Evolutionary conservation across 2,329 filamentous ascomycete species (phyloP).

Genomic region (Alternaria triticina): DNA sequence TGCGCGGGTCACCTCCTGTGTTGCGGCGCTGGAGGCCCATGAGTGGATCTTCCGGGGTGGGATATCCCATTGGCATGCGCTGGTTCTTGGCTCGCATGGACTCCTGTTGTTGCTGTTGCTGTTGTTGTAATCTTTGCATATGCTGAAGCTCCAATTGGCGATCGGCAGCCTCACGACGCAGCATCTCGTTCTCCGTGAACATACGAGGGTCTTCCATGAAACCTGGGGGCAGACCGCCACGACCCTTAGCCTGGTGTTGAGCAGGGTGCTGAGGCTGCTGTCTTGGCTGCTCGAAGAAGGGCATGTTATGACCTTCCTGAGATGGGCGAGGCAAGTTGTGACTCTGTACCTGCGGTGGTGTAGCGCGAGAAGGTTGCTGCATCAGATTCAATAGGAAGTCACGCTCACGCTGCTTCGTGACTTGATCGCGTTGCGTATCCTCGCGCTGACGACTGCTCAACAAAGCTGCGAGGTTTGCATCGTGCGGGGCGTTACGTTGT

Average conservation of each 20-base stretch:
- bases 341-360: conserved; percentile 42
- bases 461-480: conserved; percentile 43
- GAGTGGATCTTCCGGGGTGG: conserved; percentile 41
- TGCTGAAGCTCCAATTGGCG: conserved; percentile 40
- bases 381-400: conserved; percentile 88
- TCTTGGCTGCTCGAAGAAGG: conserved; percentile 44
- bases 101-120: conserved; percentile 32
- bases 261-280: conserved; percentile 42
- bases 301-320: conserved; percentile 38
- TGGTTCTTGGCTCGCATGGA: conserved; percentile 41
- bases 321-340: conserved; percentile 46
- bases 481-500: conserved; percentile 38
- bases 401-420: conserved; percentile 67
- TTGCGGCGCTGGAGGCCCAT: conserved; percentile 47
- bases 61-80: conserved; percentile 42
- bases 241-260: conserved; percentile 40
- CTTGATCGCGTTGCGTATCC: conserved; percentile 46
- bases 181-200: conserved; percentile 41
- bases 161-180: conserved; percentile 40
- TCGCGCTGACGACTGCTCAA: conserved; percentile 49
- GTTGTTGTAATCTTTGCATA: conserved; percentile 34
- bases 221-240: conserved; percentile 44
- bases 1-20: conserved; percentile 45
- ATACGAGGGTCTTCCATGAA: conserved; percentile 47
- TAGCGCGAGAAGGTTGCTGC: conserved; percentile 60